phyloP scores from a whole-genome alignment of 2,329 filamentous ascomycete species.

The Aaosphaeria pasadenensis region DNA sequence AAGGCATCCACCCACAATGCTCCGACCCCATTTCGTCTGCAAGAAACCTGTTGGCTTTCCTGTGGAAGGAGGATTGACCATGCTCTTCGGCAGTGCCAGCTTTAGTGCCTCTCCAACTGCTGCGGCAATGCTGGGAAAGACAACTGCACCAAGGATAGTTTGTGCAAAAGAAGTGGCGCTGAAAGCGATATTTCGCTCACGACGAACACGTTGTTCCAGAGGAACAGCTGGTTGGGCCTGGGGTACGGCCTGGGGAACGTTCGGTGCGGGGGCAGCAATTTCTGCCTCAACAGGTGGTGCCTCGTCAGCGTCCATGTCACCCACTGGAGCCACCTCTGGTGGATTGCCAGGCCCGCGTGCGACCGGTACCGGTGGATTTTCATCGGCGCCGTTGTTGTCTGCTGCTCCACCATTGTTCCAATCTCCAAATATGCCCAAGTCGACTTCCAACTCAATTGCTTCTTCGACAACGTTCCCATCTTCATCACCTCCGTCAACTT shows the following conservation, averaged over 20 bases:
- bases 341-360: slow-evolving; percentile 25
- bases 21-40: slow-evolving; percentile 84
- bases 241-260: slow-evolving; percentile 7
- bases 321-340: slow-evolving; percentile 29
- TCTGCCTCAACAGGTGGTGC: slow-evolving; percentile 7
- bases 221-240: background rate
- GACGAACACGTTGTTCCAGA: slow-evolving; percentile 28
- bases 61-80: slow-evolving; percentile 50
- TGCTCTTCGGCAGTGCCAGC: slow-evolving; percentile 63
- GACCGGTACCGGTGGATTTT: slow-evolving; percentile 26
- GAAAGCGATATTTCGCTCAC: slow-evolving; percentile 50
- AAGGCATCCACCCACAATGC: slow-evolving; percentile 80
- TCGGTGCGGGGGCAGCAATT: slow-evolving; percentile 19
- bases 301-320: slow-evolving; percentile 12
- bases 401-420: slow-evolving; percentile 34
- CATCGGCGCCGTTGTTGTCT: slow-evolving; percentile 38
- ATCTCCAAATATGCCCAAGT: slow-evolving; percentile 45
- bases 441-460: slow-evolving; percentile 43
- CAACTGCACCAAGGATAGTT: slow-evolving; percentile 64
- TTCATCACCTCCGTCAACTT: slow-evolving; percentile 6
- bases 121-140: slow-evolving; percentile 80
- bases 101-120: slow-evolving; percentile 74
- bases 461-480: slow-evolving; percentile 21
- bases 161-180: slow-evolving; percentile 56
- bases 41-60: slow-evolving; percentile 62